Conservation (phyloP, 805 yeast species). For the Kazachstania psychrophila region DNA sequence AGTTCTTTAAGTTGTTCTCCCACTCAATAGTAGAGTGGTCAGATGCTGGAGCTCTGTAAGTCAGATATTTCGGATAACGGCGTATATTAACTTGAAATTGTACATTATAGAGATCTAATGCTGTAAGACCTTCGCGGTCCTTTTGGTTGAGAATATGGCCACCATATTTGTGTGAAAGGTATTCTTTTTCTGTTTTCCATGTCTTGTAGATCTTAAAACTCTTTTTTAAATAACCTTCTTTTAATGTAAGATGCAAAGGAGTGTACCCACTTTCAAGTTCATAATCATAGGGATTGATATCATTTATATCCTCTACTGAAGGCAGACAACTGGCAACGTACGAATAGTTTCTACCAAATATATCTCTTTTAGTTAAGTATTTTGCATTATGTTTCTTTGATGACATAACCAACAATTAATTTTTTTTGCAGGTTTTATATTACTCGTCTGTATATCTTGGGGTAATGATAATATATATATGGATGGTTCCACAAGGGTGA, state of each 20-base stretch:
- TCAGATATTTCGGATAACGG: slow-evolving; percentile 9
- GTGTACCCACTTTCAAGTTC: slow-evolving; percentile 82
- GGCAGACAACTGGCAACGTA: slow-evolving; percentile 19
- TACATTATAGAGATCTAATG: slow-evolving; percentile 48
- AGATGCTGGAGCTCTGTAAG: not conserved
- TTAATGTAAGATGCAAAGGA: slow-evolving; percentile 57
- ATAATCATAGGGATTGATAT: slow-evolving; percentile 32
- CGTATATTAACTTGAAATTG: slow-evolving; percentile 8
- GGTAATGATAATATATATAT: too few species aligned
- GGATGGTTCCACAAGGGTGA: too few species aligned
- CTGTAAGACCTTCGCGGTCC: slow-evolving; percentile 65
- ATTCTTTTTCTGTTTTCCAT: slow-evolving; percentile 22
- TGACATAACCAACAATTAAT: too few species aligned
- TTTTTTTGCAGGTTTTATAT: too few species aligned
- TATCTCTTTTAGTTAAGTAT: slow-evolving; percentile 37
- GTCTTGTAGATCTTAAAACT: slow-evolving; percentile 20
- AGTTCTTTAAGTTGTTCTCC: not conserved
- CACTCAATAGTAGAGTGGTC: slow-evolving; percentile 3
- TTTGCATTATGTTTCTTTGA: slow-evolving; percentile 8
- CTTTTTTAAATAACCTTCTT: slow-evolving; percentile 26
- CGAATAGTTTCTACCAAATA: slow-evolving; percentile 50
- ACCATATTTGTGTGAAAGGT: slow-evolving; percentile 13
- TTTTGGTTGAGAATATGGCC: slow-evolving; percentile 35
- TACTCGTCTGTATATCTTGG: too few species aligned
- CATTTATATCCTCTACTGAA: slow-evolving; percentile 6